Conservation (phyloP, 1,284 basidiomycete genomes). For the Sporisorium exsertum region DNA sequence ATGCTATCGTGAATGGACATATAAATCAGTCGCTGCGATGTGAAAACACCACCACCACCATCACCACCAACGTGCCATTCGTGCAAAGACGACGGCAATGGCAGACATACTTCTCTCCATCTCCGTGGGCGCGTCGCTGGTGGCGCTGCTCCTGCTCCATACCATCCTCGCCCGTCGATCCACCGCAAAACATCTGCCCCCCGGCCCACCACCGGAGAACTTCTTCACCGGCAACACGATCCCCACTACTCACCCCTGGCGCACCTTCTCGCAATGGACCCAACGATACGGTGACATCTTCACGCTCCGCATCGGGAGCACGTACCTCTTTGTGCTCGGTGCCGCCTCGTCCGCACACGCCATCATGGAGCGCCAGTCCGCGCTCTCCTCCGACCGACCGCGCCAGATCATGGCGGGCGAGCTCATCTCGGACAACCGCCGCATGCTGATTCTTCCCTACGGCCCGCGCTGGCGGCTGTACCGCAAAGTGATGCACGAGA, state of each 20-base stretch:
- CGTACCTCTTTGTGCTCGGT: slow-evolving; percentile 36
- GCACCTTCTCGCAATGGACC: slow-evolving; percentile 38
- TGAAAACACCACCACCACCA: no score
- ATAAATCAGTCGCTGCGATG: no score
- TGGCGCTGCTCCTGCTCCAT: not conserved
- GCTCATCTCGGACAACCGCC: slow-evolving; percentile 48
- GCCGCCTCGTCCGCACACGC: slow-evolving; percentile 25
- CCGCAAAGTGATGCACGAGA: slow-evolving; percentile 42
- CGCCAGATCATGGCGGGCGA: slow-evolving; percentile 47
- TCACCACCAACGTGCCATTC: no score
- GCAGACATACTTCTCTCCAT: not conserved
- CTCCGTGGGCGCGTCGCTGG: not conserved
- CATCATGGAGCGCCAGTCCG: slow-evolving; percentile 31
- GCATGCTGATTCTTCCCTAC: slow-evolving; percentile 49
- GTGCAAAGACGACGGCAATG: no score
- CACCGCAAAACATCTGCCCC: slow-evolving; percentile 11
- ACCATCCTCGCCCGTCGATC: not conserved
- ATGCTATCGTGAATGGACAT: no score
- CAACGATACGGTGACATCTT: slow-evolving; percentile 33
- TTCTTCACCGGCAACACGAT: slow-evolving; percentile 18
- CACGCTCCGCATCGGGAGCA: slow-evolving; percentile 27
- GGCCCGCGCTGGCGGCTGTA: slow-evolving; percentile 46
- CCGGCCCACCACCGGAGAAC: slow-evolving; percentile 12
- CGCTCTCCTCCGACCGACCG: slow-evolving; percentile 21
- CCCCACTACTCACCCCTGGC: slow-evolving; percentile 36